Evolutionary conservation across 768 basidiomycete species (phyloP).

Genomic region (Collybiopsis luxurians): DNA sequence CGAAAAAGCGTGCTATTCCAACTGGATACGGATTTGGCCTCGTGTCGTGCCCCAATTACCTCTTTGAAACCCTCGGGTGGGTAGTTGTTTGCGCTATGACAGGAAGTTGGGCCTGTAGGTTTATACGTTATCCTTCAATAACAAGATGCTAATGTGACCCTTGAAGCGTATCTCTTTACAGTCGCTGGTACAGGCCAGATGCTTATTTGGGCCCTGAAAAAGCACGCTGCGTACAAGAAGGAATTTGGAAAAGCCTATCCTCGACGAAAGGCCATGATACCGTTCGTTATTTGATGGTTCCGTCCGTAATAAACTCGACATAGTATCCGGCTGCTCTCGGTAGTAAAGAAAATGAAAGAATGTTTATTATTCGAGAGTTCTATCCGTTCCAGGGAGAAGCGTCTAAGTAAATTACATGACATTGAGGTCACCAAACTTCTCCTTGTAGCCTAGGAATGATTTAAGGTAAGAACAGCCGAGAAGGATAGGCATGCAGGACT

Average conservation of each 20-base stretch:
- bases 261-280: slow-evolving; percentile 76
- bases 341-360: too few relatives aligned
- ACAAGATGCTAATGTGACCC: not conserved
- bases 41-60: slow-evolving; percentile 93
- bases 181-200: slow-evolving; percentile 64
- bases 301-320: too few relatives aligned
- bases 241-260: slow-evolving; percentile 92
- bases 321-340: too few relatives aligned
- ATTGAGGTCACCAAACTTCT: slow-evolving; percentile 12
- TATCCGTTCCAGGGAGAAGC: not conserved
- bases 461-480: not conserved
- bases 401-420: slow-evolving; percentile 10
- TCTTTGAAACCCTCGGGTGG: slow-evolving; percentile 87
- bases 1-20: slow-evolving; percentile 81
- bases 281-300: slow-evolving; percentile 51
- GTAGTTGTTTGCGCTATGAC: slow-evolving; percentile 71
- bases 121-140: not conserved
- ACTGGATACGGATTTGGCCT: slow-evolving; percentile 87
- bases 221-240: slow-evolving; percentile 85
- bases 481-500: slow-evolving; percentile 12
- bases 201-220: slow-evolving; percentile 87
- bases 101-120: slow-evolving; percentile 68
- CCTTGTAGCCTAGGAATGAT: slow-evolving; percentile 7
- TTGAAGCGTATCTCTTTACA: slow-evolving; percentile 62
- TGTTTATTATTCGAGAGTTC: not conserved